Base-by-base conservation (phyloP, 2,329 filamentous ascomycete species). In the Fusarium nodosum region DNA sequence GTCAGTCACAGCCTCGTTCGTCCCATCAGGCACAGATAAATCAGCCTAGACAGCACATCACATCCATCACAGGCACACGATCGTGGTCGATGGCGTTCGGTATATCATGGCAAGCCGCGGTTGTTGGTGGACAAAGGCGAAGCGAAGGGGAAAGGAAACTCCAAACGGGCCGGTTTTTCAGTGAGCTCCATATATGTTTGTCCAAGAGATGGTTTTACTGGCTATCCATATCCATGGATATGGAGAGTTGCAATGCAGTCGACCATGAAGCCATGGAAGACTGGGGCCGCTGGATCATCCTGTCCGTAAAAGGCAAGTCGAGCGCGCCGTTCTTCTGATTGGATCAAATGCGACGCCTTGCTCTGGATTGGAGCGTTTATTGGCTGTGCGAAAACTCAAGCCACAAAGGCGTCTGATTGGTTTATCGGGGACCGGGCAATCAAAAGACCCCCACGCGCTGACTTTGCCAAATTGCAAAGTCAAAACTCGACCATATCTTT, bases 401-500 rank as follows among this genome's bases (percentile, higher is more conserved):
- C n/a, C 45, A 53, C n/a, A 54, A 5, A n/a, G 7, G 3, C 5
- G 26, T 22, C 7, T 45, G 13, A 66, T 61, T 67, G 63, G 64
- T 8, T 36, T 13, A 39, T 38, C 31, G 50, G 60, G 31, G 53
- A 12, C 42, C 56, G 64, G 56, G 57, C 58, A 66, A 69, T 60
- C 60, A 60, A 48, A 71, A 38, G 46, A 64, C 72, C 72, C 73
- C 73, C 73, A 75, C 73, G 73, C 71, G 73, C 71, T 74, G 71
- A 74, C 72, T 69, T 66, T 72, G 55, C 45, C 53, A 63, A 64
- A 74, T 74, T 74, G 72, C 72, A 72, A 75, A 75, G 68, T 72
- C 67, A 72, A 75, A 75, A 70, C 69, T 64, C 59, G 59, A 31
- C 62, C 68, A 66, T 75, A 74, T 75, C 71, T 55, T 64, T 60